A percentile compares a stretch with the other conserved stretches of the same genome.
phyloP scores from a whole-genome alignment of 139 green algal genomes.

The Chlorella sp. region DNA sequence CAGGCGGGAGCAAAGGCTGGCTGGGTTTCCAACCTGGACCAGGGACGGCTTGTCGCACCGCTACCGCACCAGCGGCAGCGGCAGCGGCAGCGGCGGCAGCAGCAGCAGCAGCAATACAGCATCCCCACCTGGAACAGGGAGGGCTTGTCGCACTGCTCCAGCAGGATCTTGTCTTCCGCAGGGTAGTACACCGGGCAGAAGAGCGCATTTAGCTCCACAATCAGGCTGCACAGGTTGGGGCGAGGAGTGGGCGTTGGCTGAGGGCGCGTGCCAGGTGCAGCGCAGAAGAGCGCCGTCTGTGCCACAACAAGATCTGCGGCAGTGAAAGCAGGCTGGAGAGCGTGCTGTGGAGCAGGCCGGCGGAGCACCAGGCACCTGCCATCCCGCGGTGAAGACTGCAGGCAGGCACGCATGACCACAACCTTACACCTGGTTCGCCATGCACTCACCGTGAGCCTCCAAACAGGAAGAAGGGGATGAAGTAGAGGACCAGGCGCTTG shows the following conservation, averaged over 20 bases:
- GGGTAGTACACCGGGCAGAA: slow-evolving; percentile 48
- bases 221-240: neutral
- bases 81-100: too few relatives aligned
- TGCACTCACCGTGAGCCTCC: slow-evolving; percentile 6
- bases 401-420: too few relatives aligned
- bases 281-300: too few relatives aligned
- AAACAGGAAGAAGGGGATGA: slow-evolving; percentile 17
- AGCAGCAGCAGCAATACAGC: too few relatives aligned
- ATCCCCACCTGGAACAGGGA: slow-evolving; percentile 39
- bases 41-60: neutral
- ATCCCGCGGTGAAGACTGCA: too few relatives aligned
- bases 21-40: neutral
- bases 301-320: neutral
- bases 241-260: neutral
- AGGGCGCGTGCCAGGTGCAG: too few relatives aligned
- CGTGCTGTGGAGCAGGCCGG: neutral
- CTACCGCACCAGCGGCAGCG: too few relatives aligned
- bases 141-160: slow-evolving; percentile 48
- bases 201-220: neutral
- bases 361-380: too few relatives aligned
- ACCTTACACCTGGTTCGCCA: too few relatives aligned
- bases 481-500: neutral
- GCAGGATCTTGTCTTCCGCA: slow-evolving; percentile 8
- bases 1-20: too few relatives aligned
- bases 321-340: neutral